Base-by-base conservation (phyloP, 1,284 basidiomycete species). In the Inonotus obliquus region DNA sequence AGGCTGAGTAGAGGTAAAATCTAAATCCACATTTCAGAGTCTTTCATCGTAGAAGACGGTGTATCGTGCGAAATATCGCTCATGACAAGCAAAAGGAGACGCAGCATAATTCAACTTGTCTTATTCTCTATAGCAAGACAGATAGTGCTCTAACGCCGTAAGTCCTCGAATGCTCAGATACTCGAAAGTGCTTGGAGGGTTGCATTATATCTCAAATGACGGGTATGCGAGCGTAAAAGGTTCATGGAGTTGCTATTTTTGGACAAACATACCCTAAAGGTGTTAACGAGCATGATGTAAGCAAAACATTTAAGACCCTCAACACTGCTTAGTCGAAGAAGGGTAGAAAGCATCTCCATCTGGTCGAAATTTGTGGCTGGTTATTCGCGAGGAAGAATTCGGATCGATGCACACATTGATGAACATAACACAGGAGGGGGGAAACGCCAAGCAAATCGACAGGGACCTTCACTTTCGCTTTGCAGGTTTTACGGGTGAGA, bases 401-500 rank as follows among this genome's bases (percentile, higher is more conserved):
- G 9, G 21, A 4, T 27, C 13, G 6, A 25, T 25, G 23, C 2
- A 23, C 25, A 25, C 17, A 23, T 13, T 14, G 49, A 51, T n/a
- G 25, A 51, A 51, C 14, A 23, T 35, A 35, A 27, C 4, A 14
- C 32, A 52, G 17, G 27, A 35, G 29, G 32, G 27, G 35, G 25
- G 35, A 32, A 35, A 49, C n/a, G 47, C 11, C 47, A 32, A 32
- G 32, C 32, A n/a, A 14, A 17, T 27, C 5, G 3, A 3, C 6
- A 14, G 14, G 14, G 4, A 27, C 32, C 51, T 52, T 57, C 27
- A 67, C 76, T 87, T 89, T 78, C 88, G 88, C 64, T 78, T 72
- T 58, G 17, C 23, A n/a, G 80, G 75, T 17, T 44, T 44, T 70
- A 86, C 82, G 14, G 51, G 51, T 71, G 82, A 77, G 70, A 91